Percentiles rank a stretch among this genome's conserved stretches.
Evolutionary conservation across 2,329 filamentous ascomycete genomes (phyloP).

Genomic region (Alternaria brassicae): DNA sequence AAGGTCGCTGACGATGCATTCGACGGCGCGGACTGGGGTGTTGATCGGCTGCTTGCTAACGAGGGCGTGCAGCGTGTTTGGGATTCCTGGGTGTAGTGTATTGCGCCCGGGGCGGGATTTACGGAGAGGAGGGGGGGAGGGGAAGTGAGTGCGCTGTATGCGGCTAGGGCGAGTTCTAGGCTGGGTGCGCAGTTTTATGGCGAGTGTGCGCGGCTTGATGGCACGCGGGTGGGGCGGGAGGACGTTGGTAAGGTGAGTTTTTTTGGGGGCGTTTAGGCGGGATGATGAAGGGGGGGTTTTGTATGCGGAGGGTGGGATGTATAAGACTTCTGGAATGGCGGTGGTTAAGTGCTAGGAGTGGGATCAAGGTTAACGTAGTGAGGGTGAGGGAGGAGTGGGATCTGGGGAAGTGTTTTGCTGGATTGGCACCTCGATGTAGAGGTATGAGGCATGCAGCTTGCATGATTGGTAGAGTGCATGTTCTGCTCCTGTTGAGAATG

Average conservation of each 20-base stretch:
- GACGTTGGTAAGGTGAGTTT: constrained; percentile 24
- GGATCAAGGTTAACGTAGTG: too few species aligned
- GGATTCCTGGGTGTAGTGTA: constrained; percentile 45
- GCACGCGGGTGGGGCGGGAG: constrained; percentile 36
- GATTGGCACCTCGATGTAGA: too few species aligned
- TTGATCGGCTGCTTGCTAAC: constrained; percentile 48
- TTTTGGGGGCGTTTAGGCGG: constrained; percentile 45
- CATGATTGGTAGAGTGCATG: too few species aligned
- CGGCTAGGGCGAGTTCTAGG: constrained; percentile 29
- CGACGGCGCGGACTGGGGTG: constrained; percentile 45
- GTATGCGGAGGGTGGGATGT: constrained; percentile 45
- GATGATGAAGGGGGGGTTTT: constrained; percentile 43
- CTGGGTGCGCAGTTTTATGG: constrained; percentile 55
- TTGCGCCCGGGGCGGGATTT: constrained; percentile 52
- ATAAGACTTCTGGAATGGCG: constrained; percentile 59
- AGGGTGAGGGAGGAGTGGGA: too few species aligned
- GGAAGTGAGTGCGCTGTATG: constrained; percentile 56
- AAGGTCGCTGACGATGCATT: constrained; percentile 45
- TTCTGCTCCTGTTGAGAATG: too few species aligned
- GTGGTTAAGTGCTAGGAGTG: constrained; percentile 58
- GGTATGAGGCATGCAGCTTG: too few species aligned
- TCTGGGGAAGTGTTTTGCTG: too few species aligned
- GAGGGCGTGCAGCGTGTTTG: constrained; percentile 54
- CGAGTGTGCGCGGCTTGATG: constrained; percentile 47
- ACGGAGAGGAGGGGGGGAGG: constrained; percentile 53